Evolutionary conservation across 1,284 basidiomycete genomes (phyloP).

Genomic region (Cutaneotrichosporon daszewskae): DNA sequence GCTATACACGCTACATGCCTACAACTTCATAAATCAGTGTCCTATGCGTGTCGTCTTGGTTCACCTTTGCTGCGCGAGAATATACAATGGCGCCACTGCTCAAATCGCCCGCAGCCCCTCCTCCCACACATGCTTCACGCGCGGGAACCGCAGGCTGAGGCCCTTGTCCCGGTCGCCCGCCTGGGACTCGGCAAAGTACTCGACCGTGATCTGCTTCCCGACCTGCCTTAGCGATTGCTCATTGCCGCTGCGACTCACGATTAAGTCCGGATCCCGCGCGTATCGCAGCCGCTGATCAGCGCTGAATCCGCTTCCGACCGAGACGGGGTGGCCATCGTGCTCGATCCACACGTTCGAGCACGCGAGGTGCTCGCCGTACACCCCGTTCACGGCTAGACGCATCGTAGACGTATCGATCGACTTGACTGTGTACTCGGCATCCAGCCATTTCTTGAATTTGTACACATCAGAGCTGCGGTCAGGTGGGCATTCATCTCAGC

Average conservation of each 20-base stretch:
- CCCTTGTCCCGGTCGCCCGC: conserved; percentile 18
- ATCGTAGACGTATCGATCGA: conserved; percentile 25
- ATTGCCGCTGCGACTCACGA: conserved; percentile 21
- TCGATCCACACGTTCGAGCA: conserved; percentile 35
- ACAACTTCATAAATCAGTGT: no score
- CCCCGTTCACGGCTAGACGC: conserved; percentile 34
- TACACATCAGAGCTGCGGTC: conserved; percentile 29
- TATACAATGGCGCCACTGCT: no score
- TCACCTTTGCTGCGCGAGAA: no score
- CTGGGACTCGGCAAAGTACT: conserved; percentile 42
- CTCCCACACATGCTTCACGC: conserved; percentile 41
- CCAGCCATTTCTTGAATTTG: conserved; percentile 46
- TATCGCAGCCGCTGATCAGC: conserved; percentile 37
- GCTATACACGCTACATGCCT: no score
- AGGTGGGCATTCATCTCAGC: not conserved
- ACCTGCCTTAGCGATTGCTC: conserved; percentile 14
- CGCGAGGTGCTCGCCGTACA: conserved; percentile 32
- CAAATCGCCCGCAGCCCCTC: conserved; percentile 32
- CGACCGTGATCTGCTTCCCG: conserved; percentile 43
- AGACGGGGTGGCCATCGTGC: conserved; percentile 36
- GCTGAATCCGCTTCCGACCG: conserved; percentile 40
- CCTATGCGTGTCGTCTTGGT: no score
- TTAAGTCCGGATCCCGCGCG: conserved; percentile 29
- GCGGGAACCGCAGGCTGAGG: conserved; percentile 40
- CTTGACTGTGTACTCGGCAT: conserved; percentile 39